A percentile compares a stretch with the other conserved stretches of the same genome.
Evolutionary conservation across 805 yeast genomes (phyloP).

Genomic region (Ogataea siamensis): DNA sequence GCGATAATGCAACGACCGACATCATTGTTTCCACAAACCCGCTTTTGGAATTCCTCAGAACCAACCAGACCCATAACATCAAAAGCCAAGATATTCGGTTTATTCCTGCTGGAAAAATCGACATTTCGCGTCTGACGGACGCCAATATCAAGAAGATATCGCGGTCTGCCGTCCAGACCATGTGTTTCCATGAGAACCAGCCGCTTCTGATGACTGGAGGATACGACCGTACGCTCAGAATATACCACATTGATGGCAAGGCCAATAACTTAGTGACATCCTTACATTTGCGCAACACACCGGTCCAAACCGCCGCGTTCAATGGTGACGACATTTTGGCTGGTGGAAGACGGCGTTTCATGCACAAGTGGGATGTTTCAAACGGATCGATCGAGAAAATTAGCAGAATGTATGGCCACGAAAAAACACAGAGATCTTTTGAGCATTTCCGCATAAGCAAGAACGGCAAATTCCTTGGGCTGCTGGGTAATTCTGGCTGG

Average conservation of each 20-base stretch:
- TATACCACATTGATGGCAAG: constrained; percentile 90
- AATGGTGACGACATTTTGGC: constrained; percentile 62
- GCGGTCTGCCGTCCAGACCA: constrained; percentile 77
- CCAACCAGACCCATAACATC: constrained; percentile 32
- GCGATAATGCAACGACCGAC: constrained; percentile 16
- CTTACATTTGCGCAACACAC: constrained; percentile 72
- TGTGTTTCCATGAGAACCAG: constrained; percentile 80
- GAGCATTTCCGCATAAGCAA: constrained; percentile 81
- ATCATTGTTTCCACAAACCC: constrained; percentile 32
- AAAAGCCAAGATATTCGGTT: constrained; percentile 42
- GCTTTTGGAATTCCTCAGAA: constrained; percentile 31
- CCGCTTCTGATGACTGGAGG: constrained; percentile 90
- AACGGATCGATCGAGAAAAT: constrained; percentile 71
- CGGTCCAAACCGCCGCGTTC: constrained; percentile 75
- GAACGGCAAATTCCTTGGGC: constrained; percentile 67
- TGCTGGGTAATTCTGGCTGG: constrained; percentile 89
- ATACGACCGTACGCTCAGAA: constrained; percentile 80
- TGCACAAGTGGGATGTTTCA: constrained; percentile 86
- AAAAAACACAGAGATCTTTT: constrained; percentile 76
- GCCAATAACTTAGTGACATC: constrained; percentile 78
- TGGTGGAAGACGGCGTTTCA: constrained; percentile 87
- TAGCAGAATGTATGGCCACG: constrained; percentile 89
- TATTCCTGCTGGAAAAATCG: constrained; percentile 66
- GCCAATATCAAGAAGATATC: constrained; percentile 73
- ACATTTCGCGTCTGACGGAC: constrained; percentile 81